Evolutionary conservation across 257 asterid genomes (phyloP).

Genomic region (Solanum clarkiae): DNA sequence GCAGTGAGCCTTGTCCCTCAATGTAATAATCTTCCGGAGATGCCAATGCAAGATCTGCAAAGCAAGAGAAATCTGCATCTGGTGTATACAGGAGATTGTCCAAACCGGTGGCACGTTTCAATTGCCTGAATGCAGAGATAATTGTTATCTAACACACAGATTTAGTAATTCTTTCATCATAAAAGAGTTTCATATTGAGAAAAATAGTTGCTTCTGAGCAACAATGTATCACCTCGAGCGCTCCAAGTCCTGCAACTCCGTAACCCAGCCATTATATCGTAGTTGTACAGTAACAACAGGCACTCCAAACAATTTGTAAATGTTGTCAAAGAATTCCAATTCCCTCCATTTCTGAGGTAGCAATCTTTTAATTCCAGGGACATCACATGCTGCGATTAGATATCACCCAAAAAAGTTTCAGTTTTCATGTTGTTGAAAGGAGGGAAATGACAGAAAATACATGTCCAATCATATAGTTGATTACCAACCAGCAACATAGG

Average conservation of each 20-base stretch:
- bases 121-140: slow-evolving; percentile 43
- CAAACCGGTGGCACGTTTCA: slow-evolving; percentile 68
- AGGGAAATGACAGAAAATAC: slow-evolving; percentile 5
- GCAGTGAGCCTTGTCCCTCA: slow-evolving; percentile 94
- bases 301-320: slow-evolving; percentile 85
- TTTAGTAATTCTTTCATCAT: background rate
- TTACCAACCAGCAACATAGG: slow-evolving; percentile 84
- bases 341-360: slow-evolving; percentile 86
- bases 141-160: background rate
- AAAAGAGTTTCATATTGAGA: background rate
- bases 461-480: background rate
- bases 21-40: slow-evolving; percentile 89
- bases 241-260: slow-evolving; percentile 86
- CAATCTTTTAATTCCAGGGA: slow-evolving; percentile 91
- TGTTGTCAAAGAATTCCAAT: slow-evolving; percentile 74
- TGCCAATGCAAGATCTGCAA: slow-evolving; percentile 92
- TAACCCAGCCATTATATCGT: slow-evolving; percentile 97
- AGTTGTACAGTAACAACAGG: slow-evolving; percentile 97
- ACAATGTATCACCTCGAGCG: slow-evolving; percentile 50
- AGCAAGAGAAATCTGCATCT: slow-evolving; percentile 98
- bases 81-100: slow-evolving; percentile 94
- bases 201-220: background rate
- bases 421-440: background rate
- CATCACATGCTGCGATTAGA: slow-evolving; percentile 79
- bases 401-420: background rate